Evolutionary conservation across 257 asterid genomes (phyloP), one percentile per base, ranked within the genome.

Genomic region (Fraxinus excelsior): DNA sequence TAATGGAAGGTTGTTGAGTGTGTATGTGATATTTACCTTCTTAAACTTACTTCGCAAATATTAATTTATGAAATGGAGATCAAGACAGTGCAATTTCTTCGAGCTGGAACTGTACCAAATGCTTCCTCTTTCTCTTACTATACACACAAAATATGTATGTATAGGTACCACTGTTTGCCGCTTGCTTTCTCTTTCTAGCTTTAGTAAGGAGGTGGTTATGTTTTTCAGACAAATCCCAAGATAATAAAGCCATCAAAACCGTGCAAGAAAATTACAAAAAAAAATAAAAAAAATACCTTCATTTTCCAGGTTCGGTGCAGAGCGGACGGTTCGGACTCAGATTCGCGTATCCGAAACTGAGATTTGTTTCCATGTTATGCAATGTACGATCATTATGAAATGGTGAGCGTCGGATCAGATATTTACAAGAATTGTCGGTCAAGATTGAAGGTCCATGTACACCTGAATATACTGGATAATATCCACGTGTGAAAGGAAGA

Each of bases 121-220:
- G 82, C 83, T 76, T 58, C 83, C 8, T 16, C 86, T 81, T 79
- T 74, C 74, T 72, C 81, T 72, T 80, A 75, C 76, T 58, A 73
- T 71, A 76, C 49, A 79, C 53, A 46, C 21, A 75, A 7, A 40
- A 65, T 40, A 31, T 77, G 86, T 76, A 78, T 67, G 71, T 53
- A 79, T 74, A 77, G 71, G 75, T 29, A 74, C 76, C 71, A 51
- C 49, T 40, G 77, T 74, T 70, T 40, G 75, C 81, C 73, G 76
- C 80, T 83, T 38, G 58, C 76, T 76, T 79, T 84, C 92, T 87
- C 91, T 86, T 88, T 85, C 88, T 87, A 79, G 67, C 75, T 84
- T 80, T 56, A 78, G 80, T 73, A 81, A 74, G 81, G 74, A 66
- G 65, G 51, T 72, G 70, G 80, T 65, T 81, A 82, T 64, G 70